Conservation (phyloP, 2,329 filamentous ascomycete species). For the Pseudomassariella vexata region DNA sequence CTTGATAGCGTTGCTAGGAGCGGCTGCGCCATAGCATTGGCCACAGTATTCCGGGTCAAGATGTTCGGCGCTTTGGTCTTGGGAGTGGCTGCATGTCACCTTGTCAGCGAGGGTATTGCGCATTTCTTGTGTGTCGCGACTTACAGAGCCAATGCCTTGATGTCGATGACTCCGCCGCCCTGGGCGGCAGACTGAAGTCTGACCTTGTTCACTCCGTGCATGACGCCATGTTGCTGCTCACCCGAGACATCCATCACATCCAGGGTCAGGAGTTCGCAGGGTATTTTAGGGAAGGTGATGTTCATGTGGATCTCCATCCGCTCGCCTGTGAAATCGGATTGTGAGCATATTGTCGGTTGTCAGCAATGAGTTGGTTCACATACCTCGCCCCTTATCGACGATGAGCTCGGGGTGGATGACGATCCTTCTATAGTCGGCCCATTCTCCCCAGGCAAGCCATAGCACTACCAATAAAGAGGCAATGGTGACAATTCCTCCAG, state of each 20-base stretch:
- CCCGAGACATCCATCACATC: slow-evolving; percentile 99
- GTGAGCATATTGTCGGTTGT: slow-evolving; percentile 12
- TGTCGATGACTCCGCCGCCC: slow-evolving; percentile 70
- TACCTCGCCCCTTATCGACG: slow-evolving; percentile 94
- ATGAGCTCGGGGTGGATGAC: slow-evolving; percentile 87
- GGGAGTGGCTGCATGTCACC: slow-evolving; percentile 47
- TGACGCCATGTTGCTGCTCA: slow-evolving; percentile 90
- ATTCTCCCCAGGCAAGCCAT: slow-evolving; percentile 91
- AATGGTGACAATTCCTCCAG: slow-evolving; percentile 91
- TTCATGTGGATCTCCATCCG: slow-evolving; percentile 99
- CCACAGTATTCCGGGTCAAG: slow-evolving; percentile 92
- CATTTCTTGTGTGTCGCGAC: slow-evolving; percentile 19
- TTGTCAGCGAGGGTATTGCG: slow-evolving; percentile 5
- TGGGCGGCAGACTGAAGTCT: slow-evolving; percentile 67
- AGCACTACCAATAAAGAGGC: slow-evolving; percentile 81
- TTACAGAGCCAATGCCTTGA: slow-evolving; percentile 62
- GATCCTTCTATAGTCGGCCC: slow-evolving; percentile 84
- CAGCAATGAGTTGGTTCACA: slow-evolving; percentile 12
- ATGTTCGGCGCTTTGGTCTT: slow-evolving; percentile 66
- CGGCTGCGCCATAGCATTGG: slow-evolving; percentile 78
- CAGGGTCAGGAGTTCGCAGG: slow-evolving; percentile 90
- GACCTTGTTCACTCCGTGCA: slow-evolving; percentile 89
- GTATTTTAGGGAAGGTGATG: slow-evolving; percentile 87
- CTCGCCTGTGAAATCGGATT: slow-evolving; percentile 56
- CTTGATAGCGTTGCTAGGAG: slow-evolving; percentile 68